Evolutionary conservation across 805 yeast species (phyloP).

Genomic region (Pichia kluyveri): DNA sequence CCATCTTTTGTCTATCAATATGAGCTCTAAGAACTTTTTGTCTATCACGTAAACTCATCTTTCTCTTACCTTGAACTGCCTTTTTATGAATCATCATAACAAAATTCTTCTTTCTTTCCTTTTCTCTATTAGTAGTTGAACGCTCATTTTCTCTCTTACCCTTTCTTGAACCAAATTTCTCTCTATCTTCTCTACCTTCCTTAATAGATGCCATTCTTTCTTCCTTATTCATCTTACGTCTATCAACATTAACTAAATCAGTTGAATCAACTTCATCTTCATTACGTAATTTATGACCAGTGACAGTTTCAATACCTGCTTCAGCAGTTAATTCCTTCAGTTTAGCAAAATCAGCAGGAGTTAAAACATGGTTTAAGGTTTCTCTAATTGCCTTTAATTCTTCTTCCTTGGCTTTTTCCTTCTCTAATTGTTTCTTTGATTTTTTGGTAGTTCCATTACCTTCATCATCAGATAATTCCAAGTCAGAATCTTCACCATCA

Average conservation of each 20-base stretch:
- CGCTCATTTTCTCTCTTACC: conserved; percentile 71
- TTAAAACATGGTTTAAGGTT: conserved; percentile 48
- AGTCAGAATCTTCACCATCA: conserved; percentile 34
- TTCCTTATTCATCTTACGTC: conserved; percentile 79
- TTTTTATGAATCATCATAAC: conserved; percentile 97
- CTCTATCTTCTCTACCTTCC: conserved; percentile 93
- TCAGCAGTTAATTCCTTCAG: conserved; percentile 76
- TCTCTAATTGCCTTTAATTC: conserved; percentile 48
- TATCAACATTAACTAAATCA: conserved; percentile 65
- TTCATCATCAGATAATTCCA: conserved; percentile 41
- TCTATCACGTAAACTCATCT: conserved; percentile 81
- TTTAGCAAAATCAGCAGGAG: conserved; percentile 98
- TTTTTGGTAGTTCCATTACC: conserved; percentile 24
- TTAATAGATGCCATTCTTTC: conserved; percentile 79
- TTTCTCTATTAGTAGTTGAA: conserved; percentile 91
- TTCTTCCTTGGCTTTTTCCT: conserved; percentile 20
- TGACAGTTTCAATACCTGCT: conserved; percentile 75
- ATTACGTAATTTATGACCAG: conserved; percentile 50
- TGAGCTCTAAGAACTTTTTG: conserved; percentile 84
- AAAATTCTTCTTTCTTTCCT: conserved; percentile 96
- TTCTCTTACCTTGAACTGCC: conserved; percentile 89
- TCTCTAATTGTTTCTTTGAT: conserved; percentile 24
- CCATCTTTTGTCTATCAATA: conserved; percentile 78
- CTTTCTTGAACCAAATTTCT: conserved; percentile 79
- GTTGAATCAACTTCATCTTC: conserved; percentile 84